These are phyloP conservation scores for Leptographium flavum DNA, from an alignment of 2,329 filamentous ascomycete genomes.

Conservation along the genomic window DNA sequence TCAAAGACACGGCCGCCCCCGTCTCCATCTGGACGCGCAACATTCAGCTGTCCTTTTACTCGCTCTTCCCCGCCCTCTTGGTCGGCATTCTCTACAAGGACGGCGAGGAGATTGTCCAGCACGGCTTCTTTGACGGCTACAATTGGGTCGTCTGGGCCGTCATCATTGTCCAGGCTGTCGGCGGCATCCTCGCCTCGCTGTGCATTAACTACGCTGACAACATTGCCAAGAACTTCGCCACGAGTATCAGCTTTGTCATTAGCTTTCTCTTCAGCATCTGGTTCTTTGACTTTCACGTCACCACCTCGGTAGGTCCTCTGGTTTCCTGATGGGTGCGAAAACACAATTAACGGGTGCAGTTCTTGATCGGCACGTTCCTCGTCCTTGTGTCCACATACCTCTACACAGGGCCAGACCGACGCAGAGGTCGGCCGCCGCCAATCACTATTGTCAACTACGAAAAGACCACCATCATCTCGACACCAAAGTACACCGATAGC, in stretches of 20 bases:
- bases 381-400: slow-evolving; percentile 76
- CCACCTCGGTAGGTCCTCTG: slow-evolving; percentile 46
- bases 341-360: slow-evolving; percentile 35
- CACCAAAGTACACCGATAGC: slow-evolving; percentile 20
- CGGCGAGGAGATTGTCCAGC: slow-evolving; percentile 64
- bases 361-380: slow-evolving; percentile 62
- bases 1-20: slow-evolving; percentile 66
- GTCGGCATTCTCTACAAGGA: slow-evolving; percentile 80
- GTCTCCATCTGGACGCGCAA: slow-evolving; percentile 88
- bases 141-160: slow-evolving; percentile 84
- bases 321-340: no score
- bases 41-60: slow-evolving; percentile 88
- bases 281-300: slow-evolving; percentile 71
- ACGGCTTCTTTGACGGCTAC: slow-evolving; percentile 91
- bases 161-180: slow-evolving; percentile 67
- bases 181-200: slow-evolving; percentile 71
- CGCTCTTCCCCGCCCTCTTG: slow-evolving; percentile 75
- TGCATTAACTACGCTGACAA: slow-evolving; percentile 77
- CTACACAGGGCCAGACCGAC: slow-evolving; percentile 56
- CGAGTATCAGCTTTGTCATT: slow-evolving; percentile 79
- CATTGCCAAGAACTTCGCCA: slow-evolving; percentile 87
- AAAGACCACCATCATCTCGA: slow-evolving; percentile 51
- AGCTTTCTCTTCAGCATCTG: slow-evolving; percentile 75
- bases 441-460: slow-evolving; percentile 63
- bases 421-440: slow-evolving; percentile 45